A percentile compares a stretch with the other conserved stretches of the same genome.
These are phyloP conservation scores for Botryotinia globosa DNA, from an alignment of 2,329 filamentous ascomycete species.

Conservation along the genomic window DNA sequence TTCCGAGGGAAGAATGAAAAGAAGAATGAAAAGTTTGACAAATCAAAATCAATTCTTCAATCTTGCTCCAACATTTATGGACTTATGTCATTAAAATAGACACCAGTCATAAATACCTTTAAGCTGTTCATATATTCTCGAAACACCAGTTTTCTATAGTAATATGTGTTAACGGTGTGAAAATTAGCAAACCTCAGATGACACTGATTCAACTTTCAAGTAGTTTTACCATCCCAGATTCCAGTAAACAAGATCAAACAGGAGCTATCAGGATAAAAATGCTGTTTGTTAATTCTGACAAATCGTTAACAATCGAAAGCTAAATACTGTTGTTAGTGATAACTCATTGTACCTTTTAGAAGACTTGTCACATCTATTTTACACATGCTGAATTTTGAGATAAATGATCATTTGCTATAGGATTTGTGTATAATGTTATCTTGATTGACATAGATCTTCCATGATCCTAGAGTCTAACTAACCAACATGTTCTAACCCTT, in stretches of 20 bases:
- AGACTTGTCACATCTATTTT: not conserved
- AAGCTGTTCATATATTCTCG: not conserved
- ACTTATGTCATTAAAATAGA: too few relatives aligned
- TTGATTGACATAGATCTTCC: not conserved
- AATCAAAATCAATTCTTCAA: not conserved
- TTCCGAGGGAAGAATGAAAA: not conserved
- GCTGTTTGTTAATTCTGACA: not conserved
- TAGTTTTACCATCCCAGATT: not conserved
- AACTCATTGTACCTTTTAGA: not conserved
- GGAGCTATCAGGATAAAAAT: rapidly evolving
- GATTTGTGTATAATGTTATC: not conserved
- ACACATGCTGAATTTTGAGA: not conserved
- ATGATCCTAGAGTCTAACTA: too few relatives aligned
- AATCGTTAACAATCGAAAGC: not conserved
- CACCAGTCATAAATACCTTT: too few relatives aligned
- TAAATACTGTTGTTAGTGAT: not conserved
- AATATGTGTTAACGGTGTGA: not conserved
- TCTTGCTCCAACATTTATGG: too few relatives aligned
- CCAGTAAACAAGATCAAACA: not conserved
- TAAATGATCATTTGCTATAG: not conserved
- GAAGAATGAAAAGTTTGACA: not conserved
- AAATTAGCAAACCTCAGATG: not conserved
- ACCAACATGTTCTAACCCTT: not conserved
- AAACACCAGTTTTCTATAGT: not conserved
- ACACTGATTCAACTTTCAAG: not conserved